Evolutionary conservation across 352 stramenopile species (phyloP), one percentile per base, ranked within the genome.

Genomic region (Phytopythium mirpurense): DNA sequence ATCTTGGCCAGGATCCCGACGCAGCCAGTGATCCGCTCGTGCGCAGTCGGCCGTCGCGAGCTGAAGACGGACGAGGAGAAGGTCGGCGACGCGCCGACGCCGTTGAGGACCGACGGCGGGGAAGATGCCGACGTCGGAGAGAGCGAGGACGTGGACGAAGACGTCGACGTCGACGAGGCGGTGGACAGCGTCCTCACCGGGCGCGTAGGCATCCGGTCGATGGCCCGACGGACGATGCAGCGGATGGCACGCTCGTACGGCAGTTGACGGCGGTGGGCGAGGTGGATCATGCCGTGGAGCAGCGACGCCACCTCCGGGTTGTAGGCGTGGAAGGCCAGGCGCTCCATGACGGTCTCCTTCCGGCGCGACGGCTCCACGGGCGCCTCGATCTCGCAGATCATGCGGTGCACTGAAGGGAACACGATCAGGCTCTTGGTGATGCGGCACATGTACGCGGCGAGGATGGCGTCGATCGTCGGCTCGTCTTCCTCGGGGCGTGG

Each of bases 381-480:
- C 18, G 65, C 58, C 16, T 80, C 67, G 16, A 81, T 60, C 16
- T 69, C 63, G 27, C 60, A 69, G 10, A 90, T 67, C 2, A 90
- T 65, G 18, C 55, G 66, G 45, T 88, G 75, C 34, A 90, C 75
- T 0, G 78, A 74, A 6, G 75, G 80, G 44, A 84, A 88, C 6
- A 78, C 65, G 18, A 81, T 72, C 40, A 88, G 79, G 63, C 80
- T 72, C 48, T 90, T 90, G 16, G 62, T 83, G 40, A 90, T 77
- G 32, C 65, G 65, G 50, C 77, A 87, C 76, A 91, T 76, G 52
- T 91, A 89, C 2, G 78, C 62, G 7, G 70, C 65, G 53, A 91
- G 59, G 5, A 88, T 56, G 26, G 60, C 74, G 54, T 91, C 78
- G 19, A 85, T 55, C 2, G 55, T 48, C 0, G 59, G 16, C 48